These are phyloP conservation scores for Strobilomyces dryophilus DNA, from an alignment of 768 basidiomycete genomes.

Conservation along the genomic window DNA sequence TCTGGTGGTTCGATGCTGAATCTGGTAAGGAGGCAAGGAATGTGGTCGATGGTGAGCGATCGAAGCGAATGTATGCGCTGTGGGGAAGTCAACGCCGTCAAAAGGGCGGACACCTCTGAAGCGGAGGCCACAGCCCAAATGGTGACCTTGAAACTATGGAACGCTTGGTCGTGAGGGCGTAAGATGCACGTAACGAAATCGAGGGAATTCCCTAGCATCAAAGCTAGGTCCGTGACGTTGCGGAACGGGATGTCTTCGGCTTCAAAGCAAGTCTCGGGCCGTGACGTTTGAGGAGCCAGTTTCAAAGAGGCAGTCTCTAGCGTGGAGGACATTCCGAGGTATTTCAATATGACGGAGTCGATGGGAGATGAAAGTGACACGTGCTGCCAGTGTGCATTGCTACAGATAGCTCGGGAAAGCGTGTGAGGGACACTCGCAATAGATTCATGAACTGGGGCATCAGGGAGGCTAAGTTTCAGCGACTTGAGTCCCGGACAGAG, in stretches of 20 bases:
- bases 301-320: slow-evolving; percentile 1
- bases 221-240: background rate
- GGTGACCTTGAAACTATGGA: background rate
- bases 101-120: background rate
- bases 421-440: too few species aligned
- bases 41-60: background rate
- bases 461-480: background rate
- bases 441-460: too few species aligned
- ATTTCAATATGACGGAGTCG: background rate
- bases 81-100: background rate
- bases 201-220: background rate
- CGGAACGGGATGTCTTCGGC: background rate
- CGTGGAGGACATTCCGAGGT: background rate
- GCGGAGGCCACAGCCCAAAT: background rate
- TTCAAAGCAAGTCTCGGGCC: background rate
- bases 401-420: too few species aligned
- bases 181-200: background rate
- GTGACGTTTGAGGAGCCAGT: background rate
- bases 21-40: too few species aligned
- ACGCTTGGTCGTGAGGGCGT: background rate
- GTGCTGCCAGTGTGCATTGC: background rate
- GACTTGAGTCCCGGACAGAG: slow-evolving; percentile 1
- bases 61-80: slow-evolving; percentile 3
- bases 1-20: background rate
- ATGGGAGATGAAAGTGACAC: background rate